These are phyloP conservation scores for Globisporangium heterothallicum DNA, from an alignment of 352 stramenopile species.

Conservation along the genomic window DNA sequence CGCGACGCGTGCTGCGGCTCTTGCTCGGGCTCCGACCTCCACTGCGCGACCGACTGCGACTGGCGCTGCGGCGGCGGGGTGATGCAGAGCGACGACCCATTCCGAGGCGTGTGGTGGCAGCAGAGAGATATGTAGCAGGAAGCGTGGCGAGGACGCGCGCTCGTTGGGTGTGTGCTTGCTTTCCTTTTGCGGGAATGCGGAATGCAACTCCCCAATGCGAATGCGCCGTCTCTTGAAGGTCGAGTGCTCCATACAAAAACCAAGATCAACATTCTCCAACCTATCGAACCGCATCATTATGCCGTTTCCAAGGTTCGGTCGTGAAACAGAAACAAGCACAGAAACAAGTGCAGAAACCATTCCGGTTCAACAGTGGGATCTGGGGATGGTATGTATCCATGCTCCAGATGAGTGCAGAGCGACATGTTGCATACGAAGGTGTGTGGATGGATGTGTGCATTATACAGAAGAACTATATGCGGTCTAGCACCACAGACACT, in stretches of 20 bases:
- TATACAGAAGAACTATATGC: no score
- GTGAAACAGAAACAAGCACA: no score
- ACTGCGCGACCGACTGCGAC: constrained; percentile 20
- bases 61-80: constrained; percentile 31
- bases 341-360: no score
- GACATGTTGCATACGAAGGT: no score
- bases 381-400: no score
- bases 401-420: no score
- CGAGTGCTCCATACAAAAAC: neutral
- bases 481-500: no score
- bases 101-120: neutral
- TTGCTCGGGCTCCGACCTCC: constrained; percentile 17
- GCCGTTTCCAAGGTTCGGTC: no score
- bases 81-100: constrained; percentile 53
- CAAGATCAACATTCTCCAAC: neutral
- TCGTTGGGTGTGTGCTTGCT: no score
- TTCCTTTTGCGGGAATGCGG: neutral
- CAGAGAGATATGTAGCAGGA: neutral
- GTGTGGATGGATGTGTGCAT: neutral
- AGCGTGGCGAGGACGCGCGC: neutral
- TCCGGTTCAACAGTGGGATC: no score
- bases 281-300: neutral
- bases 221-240: neutral
- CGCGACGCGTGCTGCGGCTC: constrained; percentile 14
- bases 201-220: no score